Percentiles rank a stretch among this genome's conserved stretches.
Conservation (phyloP, 2,329 filamentous ascomycete genomes). For the Simplicillium sp. region DNA sequence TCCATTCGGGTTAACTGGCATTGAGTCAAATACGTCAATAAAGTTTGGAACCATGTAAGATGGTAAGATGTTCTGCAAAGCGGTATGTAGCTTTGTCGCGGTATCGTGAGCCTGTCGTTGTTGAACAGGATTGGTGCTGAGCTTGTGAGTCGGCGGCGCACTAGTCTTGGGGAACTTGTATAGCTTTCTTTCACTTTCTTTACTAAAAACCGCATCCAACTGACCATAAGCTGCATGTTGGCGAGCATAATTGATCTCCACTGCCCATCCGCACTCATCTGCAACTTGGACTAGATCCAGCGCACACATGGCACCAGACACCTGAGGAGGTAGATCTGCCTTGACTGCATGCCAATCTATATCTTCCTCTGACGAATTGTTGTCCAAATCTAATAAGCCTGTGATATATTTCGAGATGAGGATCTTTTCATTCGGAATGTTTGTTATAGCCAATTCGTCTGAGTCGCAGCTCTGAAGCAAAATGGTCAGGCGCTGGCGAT, state of each 20-base stretch:
- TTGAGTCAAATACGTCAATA: constrained; percentile 12
- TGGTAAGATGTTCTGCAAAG: constrained; percentile 7
- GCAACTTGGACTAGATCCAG: constrained; percentile 13
- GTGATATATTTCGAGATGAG: constrained; percentile 15
- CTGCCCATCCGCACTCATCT: constrained; percentile 29
- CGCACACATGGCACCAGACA: constrained; percentile 5
- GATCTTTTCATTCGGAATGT: constrained; percentile 19
- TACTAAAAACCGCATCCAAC: constrained; percentile 16
- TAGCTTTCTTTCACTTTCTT: constrained; percentile 2
- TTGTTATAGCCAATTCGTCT: constrained; percentile 9
- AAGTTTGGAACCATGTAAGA: constrained; percentile 16
- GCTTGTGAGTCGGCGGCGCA: neutral
- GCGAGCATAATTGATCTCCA: constrained; percentile 34
- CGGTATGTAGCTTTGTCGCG: neutral
- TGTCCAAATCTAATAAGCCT: constrained; percentile 2
- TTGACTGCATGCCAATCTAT: too few relatives aligned
- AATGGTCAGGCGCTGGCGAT: constrained; percentile 4
- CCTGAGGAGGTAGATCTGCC: neutral
- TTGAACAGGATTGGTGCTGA: constrained; percentile 11
- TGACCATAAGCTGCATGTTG: constrained; percentile 17
- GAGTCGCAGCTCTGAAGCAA: constrained; percentile 5
- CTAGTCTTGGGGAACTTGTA: constrained; percentile 13
- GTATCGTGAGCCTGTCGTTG: constrained; percentile 4
- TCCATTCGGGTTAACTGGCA: constrained; percentile 17
- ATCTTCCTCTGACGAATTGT: neutral